Evolutionary conservation across 2,329 filamentous ascomycete genomes (phyloP).

Genomic region (Cyphellophora attinorum): DNA sequence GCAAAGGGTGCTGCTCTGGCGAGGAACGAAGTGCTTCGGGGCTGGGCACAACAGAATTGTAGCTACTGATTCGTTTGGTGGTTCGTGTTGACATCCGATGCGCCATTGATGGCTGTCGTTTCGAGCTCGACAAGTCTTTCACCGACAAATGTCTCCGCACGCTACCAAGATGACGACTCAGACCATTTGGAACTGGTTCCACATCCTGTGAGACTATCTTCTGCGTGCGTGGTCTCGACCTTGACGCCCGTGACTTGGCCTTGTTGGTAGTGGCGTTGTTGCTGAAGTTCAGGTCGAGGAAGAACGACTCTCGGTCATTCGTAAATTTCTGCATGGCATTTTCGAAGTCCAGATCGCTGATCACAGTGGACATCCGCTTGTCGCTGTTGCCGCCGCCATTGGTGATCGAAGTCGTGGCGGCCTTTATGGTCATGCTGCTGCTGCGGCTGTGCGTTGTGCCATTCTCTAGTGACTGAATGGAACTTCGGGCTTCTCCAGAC

Average conservation of each 20-base stretch:
- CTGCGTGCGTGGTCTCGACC: conserved; percentile 71
- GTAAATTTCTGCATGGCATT: conserved; percentile 89
- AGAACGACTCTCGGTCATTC: conserved; percentile 83
- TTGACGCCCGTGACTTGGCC: conserved; percentile 37
- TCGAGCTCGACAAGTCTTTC: conserved; percentile 88
- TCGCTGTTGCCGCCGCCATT: conserved; percentile 1
- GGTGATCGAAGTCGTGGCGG: conserved; percentile 18
- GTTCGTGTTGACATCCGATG: conserved; percentile 63
- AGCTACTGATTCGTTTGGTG: conserved; percentile 83
- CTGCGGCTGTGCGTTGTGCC: conserved; percentile 49
- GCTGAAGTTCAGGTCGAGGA: conserved; percentile 86
- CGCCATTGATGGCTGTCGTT: conserved; percentile 68
- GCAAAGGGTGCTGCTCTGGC: conserved; percentile 90
- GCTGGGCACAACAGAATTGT: conserved; percentile 92
- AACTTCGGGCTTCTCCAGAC: conserved; percentile 28
- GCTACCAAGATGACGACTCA: conserved; percentile 63
- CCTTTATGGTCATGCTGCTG: conserved; percentile 52
- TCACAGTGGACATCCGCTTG: conserved; percentile 25
- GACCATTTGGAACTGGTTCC: conserved; percentile 26
- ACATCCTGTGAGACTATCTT: conserved; percentile 69
- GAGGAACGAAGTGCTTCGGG: conserved; percentile 84
- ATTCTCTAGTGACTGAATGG: conserved; percentile 41
- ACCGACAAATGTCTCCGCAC: conserved; percentile 88
- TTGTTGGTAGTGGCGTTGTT: conserved; percentile 36
- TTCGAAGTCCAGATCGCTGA: conserved; percentile 83